Evolutionary conservation across 768 basidiomycete genomes (phyloP), one percentile per base, ranked within the genome.

Genomic region (Neoboletus brunneissimus): DNA sequence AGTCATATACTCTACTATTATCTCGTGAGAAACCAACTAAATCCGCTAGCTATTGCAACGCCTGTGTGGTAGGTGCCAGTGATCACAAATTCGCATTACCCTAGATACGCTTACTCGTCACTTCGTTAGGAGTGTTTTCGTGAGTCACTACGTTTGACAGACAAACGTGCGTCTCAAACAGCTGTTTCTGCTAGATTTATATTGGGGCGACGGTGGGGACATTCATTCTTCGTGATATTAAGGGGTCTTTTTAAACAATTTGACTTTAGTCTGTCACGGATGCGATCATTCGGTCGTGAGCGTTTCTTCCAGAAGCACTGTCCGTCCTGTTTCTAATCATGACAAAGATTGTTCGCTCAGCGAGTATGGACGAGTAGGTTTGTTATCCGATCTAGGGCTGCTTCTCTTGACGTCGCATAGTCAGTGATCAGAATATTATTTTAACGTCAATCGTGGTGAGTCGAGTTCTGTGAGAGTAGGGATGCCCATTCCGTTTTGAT

Each of bases 1-100:
- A 72, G 73, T 38, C 83, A 85, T 66, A 76, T 82, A 55, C 69
- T 84, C 38, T 86, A 85, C 63, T 74, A 74, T 61, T 86, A 86
- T 62, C 74, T 84, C 54, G 81, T 86, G 38, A 69, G 67, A 37
- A 83, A 85, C 66, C 83, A 76, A 60, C 57, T 77, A 40, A 77
- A 80, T 61, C 74, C 78, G 1, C 9, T 71, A 13, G 80, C 80
- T 2, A 66, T 84, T 11, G 5, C 62, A 18, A 56, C 59, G 27
- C 77, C 78, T 0, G 74, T 81, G 12, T 86, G 85, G 85, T 65
- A 32, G 4, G 64, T n/a, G n/a, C n/a, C n/a, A n/a, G n/a, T n/a
- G n/a, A n/a, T n/a, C n/a, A n/a, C n/a, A n/a, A n/a, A 4, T 23
- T 29, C 12, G 7, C 37, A 31, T 37, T n/a, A 11, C 20, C 5